Evolutionary conservation across 2,329 filamentous ascomycete genomes (phyloP), one percentile per base, ranked within the genome.

Genomic region (Verticillium klebahnii): DNA sequence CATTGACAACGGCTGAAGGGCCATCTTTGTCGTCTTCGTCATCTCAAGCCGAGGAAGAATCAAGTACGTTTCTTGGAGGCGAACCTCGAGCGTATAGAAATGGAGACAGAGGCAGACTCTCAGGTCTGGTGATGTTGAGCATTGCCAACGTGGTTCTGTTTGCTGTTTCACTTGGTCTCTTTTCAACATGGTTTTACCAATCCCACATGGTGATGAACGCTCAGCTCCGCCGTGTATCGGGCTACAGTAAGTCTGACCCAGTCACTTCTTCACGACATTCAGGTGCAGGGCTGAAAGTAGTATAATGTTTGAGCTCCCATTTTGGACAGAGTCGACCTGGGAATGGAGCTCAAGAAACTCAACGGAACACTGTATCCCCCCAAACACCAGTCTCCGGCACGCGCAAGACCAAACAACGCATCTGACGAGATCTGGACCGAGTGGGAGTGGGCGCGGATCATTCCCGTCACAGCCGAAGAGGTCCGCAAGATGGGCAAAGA

Each of bases 401-500:
- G 15, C 67, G 72, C 14, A 67, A 69, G 58, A 63, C 72, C 73
- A 2, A 72, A 73, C 31, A 60, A 66, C 1, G 65, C 56, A 5
- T 68, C 68, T 1, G 72, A 75, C 52, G 67, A 63, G 11, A 19
- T 69, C 0, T 75, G 70, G 71, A 60, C 71, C 0, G 69, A 73
- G 19, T 73, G 69, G 62, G 72, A 73, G 59, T 61, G 68, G 50
- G 69, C 60, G 40, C 69, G 68, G 11, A 64, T 70, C 50, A 63
- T 70, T 32, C 67, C 69, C 14, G 58, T 75, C 25, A 71, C 69
- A 11, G 37, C 65, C 15, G 67, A 67, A 8, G 66, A 73, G 14
- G 61, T 75, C 31, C 54, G 67, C 45, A 63, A 63, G 40, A 67
- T 75, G 52, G 72, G 71, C 9, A 74, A 74, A 55, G 71, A 75